phyloP scores from a whole-genome alignment of 2,329 filamentous ascomycete genomes.

The Mycocentrospora acerina region DNA sequence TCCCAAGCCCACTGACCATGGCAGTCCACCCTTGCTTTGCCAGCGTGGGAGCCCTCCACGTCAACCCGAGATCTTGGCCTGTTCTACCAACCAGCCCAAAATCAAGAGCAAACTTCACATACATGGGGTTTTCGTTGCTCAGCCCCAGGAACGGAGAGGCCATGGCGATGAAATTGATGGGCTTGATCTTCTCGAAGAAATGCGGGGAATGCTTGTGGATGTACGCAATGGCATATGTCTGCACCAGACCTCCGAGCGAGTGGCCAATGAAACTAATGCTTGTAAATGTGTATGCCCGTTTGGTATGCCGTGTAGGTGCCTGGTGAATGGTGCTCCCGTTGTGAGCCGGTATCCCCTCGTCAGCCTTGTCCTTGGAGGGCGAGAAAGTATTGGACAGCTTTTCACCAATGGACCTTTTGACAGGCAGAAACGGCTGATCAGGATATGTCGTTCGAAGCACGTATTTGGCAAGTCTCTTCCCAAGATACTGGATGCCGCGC shows the following conservation, averaged over 20 bases:
- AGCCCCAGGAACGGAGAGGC: slow-evolving; percentile 87
- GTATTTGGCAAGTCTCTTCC: slow-evolving; percentile 90
- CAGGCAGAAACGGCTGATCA: slow-evolving; percentile 82
- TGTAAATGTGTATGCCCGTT: slow-evolving; percentile 76
- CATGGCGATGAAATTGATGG: slow-evolving; percentile 86
- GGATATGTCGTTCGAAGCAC: slow-evolving; percentile 89
- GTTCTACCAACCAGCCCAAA: slow-evolving; percentile 96
- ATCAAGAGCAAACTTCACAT: slow-evolving; percentile 94
- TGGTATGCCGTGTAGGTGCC: slow-evolving; percentile 46
- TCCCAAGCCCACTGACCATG: slow-evolving; percentile 77
- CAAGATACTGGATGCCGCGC: slow-evolving; percentile 93
- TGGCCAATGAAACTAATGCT: slow-evolving; percentile 95
- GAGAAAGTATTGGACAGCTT: slow-evolving; percentile 52
- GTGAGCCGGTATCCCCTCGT: slow-evolving; percentile 55
- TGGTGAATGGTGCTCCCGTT: slow-evolving; percentile 63
- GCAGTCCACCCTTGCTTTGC: slow-evolving; percentile 86
- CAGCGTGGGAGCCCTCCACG: slow-evolving; percentile 87
- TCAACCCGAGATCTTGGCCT: slow-evolving; percentile 90
- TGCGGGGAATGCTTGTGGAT: slow-evolving; percentile 92
- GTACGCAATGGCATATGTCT: slow-evolving; percentile 93
- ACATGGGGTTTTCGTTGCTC: slow-evolving; percentile 96
- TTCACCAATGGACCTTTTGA: slow-evolving; percentile 55
- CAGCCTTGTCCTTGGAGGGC: slow-evolving; percentile 42
- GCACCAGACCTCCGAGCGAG: slow-evolving; percentile 84
- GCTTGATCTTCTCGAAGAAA: slow-evolving; percentile 84